Conservation (phyloP, 495 filamentous ascomycete species). For the Collariella sp. region DNA sequence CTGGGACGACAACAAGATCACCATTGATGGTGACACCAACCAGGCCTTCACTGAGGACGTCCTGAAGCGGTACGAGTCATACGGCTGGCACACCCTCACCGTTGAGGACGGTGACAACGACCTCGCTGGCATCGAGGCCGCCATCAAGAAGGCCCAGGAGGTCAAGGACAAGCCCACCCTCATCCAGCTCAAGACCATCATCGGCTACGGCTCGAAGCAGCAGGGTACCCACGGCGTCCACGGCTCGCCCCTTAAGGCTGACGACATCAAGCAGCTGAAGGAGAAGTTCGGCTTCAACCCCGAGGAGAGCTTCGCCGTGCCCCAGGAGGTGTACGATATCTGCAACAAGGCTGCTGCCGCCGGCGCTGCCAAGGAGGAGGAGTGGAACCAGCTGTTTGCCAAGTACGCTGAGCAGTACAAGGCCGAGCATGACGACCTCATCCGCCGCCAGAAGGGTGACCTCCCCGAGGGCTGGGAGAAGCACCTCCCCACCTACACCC, state of each 20-base stretch:
- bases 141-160: constrained; percentile 72
- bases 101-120: constrained; percentile 90
- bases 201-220: constrained; percentile 91
- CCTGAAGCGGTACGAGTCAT: constrained; percentile 87
- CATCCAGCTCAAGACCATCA: constrained; percentile 96
- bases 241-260: constrained; percentile 86
- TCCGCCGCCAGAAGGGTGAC: constrained; percentile 69
- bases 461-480: constrained; percentile 98
- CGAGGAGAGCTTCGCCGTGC: constrained; percentile 84
- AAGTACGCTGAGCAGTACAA: constrained; percentile 75
- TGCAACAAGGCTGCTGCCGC: constrained; percentile 74
- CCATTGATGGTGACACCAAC: constrained; percentile 83
- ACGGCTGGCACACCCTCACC: constrained; percentile 88
- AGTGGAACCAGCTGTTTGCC: constrained; percentile 89
- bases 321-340: constrained; percentile 86
- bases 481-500: constrained; percentile 83
- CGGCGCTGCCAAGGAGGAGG: constrained; percentile 83
- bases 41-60: constrained; percentile 97
- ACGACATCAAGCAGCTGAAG: constrained; percentile 90
- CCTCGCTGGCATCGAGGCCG: constrained; percentile 77
- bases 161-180: constrained; percentile 94
- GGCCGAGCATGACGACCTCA: constrained; percentile 67
- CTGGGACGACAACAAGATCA: constrained; percentile 99
- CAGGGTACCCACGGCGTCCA: constrained; percentile 93
- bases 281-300: constrained; percentile 92